Conservation (phyloP, 108 stramenopile genomes). For the Asterionellopsis glacialis region DNA sequence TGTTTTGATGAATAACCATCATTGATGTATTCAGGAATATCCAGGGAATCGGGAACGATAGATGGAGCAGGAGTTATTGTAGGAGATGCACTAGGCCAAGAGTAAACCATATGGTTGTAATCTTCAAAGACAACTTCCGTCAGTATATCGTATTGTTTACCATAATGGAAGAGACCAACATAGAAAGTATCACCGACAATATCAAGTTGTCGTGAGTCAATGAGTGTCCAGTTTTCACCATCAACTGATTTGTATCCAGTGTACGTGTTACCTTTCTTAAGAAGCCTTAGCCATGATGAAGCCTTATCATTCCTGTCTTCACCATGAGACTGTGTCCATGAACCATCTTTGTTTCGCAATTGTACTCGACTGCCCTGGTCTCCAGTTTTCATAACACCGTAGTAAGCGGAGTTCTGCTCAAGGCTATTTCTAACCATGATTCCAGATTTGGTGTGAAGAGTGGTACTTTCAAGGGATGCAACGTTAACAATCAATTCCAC, state of each 20-base stretch:
- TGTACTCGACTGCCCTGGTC: no score
- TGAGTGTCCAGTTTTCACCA: not conserved
- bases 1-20: not conserved
- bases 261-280: constrained; percentile 7
- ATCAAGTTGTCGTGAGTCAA: not conserved
- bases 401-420: no score
- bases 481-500: not conserved
- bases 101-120: not conserved
- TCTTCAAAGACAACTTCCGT: not conserved
- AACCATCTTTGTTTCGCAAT: no score
- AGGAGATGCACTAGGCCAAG: constrained; percentile 1
- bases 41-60: not conserved
- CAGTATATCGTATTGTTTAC: not conserved
- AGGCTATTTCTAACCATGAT: constrained; percentile 6
- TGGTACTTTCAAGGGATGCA: not conserved
- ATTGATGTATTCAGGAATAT: not conserved
- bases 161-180: not conserved
- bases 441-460: not conserved
- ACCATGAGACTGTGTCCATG: no score
- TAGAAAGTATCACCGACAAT: not conserved
- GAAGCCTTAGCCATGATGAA: constrained; percentile 7
- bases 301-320: no score
- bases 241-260: constrained; percentile 5
- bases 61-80: not conserved
- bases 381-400: no score